Evolutionary conservation across 371 early-diverging fungal genomes (phyloP).

Genomic region (Mortierella sp.): DNA sequence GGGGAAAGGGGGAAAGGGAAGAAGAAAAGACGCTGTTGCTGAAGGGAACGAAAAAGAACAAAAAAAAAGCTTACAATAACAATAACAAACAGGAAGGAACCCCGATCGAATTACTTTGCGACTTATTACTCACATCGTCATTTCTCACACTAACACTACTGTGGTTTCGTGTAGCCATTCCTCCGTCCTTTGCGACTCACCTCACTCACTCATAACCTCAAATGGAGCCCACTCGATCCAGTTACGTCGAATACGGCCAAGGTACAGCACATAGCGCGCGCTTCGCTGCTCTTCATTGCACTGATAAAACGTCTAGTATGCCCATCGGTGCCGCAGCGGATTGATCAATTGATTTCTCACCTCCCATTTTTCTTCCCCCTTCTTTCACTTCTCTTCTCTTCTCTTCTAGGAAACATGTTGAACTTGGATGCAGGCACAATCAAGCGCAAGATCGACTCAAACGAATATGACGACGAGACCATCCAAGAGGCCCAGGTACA

Average conservation of each 20-base stretch:
- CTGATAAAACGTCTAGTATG: not conserved
- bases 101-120: not conserved
- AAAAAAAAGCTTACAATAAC: not conserved
- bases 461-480: conserved; percentile 52
- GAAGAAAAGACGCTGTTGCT: not conserved
- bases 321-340: not conserved
- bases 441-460: conserved; percentile 57
- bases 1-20: too few relatives aligned
- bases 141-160: not conserved
- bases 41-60: not conserved
- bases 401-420: conserved; percentile 46
- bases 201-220: not conserved
- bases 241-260: conserved; percentile 55
- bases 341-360: not conserved
- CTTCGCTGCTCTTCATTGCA: too few relatives aligned
- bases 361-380: not conserved
- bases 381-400: not conserved
- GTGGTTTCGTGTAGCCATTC: not conserved
- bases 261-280: conserved; percentile 21
- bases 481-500: conserved; percentile 42
- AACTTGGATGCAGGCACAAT: conserved; percentile 51
- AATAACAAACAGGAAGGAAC: not conserved
- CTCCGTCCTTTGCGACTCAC: not conserved
- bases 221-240: conserved; percentile 45
- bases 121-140: not conserved